phyloP scores from a whole-genome alignment of 225 moss, liverwort and hornwort species.

The Anthoceros angustus region DNA sequence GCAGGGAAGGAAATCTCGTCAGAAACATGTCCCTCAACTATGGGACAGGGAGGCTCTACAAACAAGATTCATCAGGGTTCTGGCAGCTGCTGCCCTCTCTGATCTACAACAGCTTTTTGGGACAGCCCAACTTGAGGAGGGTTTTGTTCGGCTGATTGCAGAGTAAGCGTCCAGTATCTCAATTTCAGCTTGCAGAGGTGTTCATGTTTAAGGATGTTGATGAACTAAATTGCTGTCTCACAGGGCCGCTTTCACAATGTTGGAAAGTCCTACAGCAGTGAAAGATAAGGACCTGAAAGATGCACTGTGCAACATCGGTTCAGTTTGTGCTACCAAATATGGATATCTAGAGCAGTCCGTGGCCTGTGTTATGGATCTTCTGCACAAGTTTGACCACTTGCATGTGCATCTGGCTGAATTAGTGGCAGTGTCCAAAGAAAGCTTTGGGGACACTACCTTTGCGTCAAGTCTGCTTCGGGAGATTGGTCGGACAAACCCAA shows the following conservation, averaged over 20 bases:
- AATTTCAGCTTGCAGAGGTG: not conserved
- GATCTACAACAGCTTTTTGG: conserved; percentile 66
- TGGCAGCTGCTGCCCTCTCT: conserved; percentile 71
- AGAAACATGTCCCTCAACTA: conserved; percentile 66
- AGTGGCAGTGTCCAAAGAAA: conserved; percentile 59
- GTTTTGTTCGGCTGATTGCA: conserved; percentile 52
- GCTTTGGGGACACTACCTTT: conserved; percentile 49
- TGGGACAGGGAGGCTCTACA: conserved; percentile 80
- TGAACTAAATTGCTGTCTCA: conserved; percentile 12
- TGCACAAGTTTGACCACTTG: conserved; percentile 74
- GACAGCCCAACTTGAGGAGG: conserved; percentile 60
- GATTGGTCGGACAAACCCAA: conserved; percentile 19
- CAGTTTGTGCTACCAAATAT: conserved; percentile 57
- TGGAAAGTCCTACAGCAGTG: conserved; percentile 51
- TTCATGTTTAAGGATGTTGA: not conserved
- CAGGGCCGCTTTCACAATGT: conserved; percentile 67
- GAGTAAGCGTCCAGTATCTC: conserved; percentile 31
- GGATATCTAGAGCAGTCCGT: conserved; percentile 52
- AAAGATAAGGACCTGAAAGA: conserved; percentile 63
- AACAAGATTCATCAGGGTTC: conserved; percentile 51
- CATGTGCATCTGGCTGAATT: conserved; percentile 65
- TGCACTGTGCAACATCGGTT: conserved; percentile 46
- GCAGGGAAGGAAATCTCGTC: conserved; percentile 24
- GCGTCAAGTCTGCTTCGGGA: conserved; percentile 31
- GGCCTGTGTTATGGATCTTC: conserved; percentile 63